These are phyloP conservation scores for Alternaria tenuissima DNA, from an alignment of 2,329 filamentous ascomycete genomes.

Conservation along the genomic window DNA sequence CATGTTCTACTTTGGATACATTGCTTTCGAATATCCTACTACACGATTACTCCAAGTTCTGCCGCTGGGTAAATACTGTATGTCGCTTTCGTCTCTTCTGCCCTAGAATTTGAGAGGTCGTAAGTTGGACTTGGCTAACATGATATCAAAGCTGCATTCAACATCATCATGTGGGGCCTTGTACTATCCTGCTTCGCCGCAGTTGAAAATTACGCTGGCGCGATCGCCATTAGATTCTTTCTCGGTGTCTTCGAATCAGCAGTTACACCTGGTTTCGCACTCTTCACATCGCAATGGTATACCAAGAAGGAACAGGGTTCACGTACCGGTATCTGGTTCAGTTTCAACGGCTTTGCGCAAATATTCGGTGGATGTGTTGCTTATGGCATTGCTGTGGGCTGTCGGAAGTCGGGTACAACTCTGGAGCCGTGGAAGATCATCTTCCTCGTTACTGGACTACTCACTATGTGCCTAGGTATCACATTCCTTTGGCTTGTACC, in stretches of 20 bases:
- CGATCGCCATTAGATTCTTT: slow-evolving; percentile 72
- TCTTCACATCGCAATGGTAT: slow-evolving; percentile 77
- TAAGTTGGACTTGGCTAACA: slow-evolving; percentile 3
- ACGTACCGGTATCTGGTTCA: slow-evolving; percentile 72
- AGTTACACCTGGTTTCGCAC: slow-evolving; percentile 72
- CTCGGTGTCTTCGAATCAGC: slow-evolving; percentile 73
- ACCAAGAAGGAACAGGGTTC: slow-evolving; percentile 73
- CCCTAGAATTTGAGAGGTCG: not conserved
- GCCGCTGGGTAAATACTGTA: slow-evolving; percentile 70
- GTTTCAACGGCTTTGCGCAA: slow-evolving; percentile 69
- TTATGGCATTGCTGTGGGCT: slow-evolving; percentile 69
- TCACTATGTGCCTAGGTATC: slow-evolving; percentile 53
- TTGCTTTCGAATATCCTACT: slow-evolving; percentile 72
- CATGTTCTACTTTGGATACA: slow-evolving; percentile 63
- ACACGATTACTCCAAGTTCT: slow-evolving; percentile 70
- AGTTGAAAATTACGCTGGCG: slow-evolving; percentile 66
- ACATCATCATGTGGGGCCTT: slow-evolving; percentile 70
- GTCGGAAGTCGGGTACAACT: slow-evolving; percentile 61
- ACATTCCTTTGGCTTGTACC: slow-evolving; percentile 60
- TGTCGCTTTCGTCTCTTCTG: not conserved
- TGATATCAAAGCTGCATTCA: slow-evolving; percentile 58
- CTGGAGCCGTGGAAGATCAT: slow-evolving; percentile 73
- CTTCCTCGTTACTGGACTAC: slow-evolving; percentile 56
- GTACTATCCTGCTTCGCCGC: slow-evolving; percentile 70
- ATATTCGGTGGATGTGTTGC: slow-evolving; percentile 70